These are phyloP conservation scores for Arthrinium puccinioides DNA, from an alignment of 2,329 filamentous ascomycete species.

Conservation along the genomic window DNA sequence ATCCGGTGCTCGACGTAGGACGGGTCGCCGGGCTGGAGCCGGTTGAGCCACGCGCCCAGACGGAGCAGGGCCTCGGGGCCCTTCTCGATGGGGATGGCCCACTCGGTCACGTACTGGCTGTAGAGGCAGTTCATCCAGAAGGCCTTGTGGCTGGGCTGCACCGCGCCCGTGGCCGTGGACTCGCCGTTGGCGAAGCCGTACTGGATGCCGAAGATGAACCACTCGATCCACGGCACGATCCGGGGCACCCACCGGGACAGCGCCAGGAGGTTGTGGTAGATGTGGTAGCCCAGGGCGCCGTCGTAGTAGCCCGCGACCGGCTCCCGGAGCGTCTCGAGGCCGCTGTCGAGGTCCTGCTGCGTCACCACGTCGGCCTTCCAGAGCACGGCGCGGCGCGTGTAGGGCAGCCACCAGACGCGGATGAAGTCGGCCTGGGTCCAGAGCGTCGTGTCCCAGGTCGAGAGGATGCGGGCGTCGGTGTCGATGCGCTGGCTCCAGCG, in stretches of 20 bases:
- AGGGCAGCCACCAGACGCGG: conserved; percentile 96
- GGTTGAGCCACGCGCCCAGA: conserved; percentile 78
- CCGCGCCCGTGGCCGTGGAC: conserved; percentile 54
- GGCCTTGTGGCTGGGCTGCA: conserved; percentile 73
- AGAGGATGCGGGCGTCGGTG: conserved; percentile 59
- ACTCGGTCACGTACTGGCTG: conserved; percentile 98
- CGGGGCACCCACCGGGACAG: conserved; percentile 70
- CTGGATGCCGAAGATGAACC: conserved; percentile 96
- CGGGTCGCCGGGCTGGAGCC: conserved; percentile 51
- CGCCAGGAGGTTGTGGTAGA: conserved; percentile 88
- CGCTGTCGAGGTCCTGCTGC: not conserved
- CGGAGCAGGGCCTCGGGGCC: conserved; percentile 82
- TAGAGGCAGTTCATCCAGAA: conserved; percentile 96
- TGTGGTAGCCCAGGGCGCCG: conserved; percentile 71
- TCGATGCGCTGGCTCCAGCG: conserved; percentile 79
- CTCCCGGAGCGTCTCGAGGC: conserved; percentile 43
- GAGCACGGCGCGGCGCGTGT: conserved; percentile 77
- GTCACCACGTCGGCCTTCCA: conserved; percentile 79
- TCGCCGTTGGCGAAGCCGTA: conserved; percentile 76
- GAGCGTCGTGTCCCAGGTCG: conserved; percentile 63
- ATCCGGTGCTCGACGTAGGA: conserved; percentile 61
- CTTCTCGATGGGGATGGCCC: conserved; percentile 79
- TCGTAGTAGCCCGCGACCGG: conserved; percentile 73
- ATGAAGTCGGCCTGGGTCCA: conserved; percentile 87
- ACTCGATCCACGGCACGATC: conserved; percentile 82